Evolutionary conservation across 257 asterid species (phyloP).

Genomic region (Gentiana macrophylla): DNA sequence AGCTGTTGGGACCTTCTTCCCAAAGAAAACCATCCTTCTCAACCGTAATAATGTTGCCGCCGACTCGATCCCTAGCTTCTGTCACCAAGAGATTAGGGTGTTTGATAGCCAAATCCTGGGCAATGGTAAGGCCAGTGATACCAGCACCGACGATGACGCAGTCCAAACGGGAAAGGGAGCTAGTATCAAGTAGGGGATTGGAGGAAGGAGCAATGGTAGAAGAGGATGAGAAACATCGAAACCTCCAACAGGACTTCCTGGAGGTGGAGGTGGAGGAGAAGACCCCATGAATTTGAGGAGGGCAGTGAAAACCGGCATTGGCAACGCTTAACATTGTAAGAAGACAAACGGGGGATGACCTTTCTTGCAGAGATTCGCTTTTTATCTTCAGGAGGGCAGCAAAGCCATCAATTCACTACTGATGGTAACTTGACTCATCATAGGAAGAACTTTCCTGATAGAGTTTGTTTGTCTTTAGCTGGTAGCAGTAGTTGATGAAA

Average conservation of each 20-base stretch:
- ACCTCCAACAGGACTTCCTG: conserved; percentile 1
- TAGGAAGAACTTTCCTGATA: too few relatives aligned
- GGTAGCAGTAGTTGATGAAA: too few relatives aligned
- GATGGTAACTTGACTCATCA: too few relatives aligned
- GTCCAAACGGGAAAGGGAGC: conserved; percentile 30
- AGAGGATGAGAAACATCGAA: conserved; percentile 9
- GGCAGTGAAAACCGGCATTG: too few relatives aligned
- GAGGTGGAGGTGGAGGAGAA: background rate
- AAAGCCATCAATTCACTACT: too few relatives aligned
- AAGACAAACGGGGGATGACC: too few relatives aligned
- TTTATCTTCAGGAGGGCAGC: too few relatives aligned
- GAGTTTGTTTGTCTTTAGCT: too few relatives aligned
- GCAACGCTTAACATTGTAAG: too few relatives aligned
- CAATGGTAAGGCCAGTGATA: conserved; percentile 79
- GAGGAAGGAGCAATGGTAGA: conserved; percentile 32
- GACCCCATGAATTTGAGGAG: background rate
- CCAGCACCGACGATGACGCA: conserved; percentile 93
- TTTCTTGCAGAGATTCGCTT: too few relatives aligned
- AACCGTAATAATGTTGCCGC: conserved; percentile 85
- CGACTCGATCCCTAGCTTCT: conserved; percentile 83
- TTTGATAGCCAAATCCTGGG: conserved; percentile 62
- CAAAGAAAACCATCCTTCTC: conserved; percentile 85
- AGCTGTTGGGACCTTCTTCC: conserved; percentile 99
- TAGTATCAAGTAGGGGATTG: conserved; percentile 11
- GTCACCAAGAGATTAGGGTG: conserved; percentile 63